Conservation (phyloP, 2,329 filamentous ascomycete genomes). For the Ascochyta clinopodiicola region DNA sequence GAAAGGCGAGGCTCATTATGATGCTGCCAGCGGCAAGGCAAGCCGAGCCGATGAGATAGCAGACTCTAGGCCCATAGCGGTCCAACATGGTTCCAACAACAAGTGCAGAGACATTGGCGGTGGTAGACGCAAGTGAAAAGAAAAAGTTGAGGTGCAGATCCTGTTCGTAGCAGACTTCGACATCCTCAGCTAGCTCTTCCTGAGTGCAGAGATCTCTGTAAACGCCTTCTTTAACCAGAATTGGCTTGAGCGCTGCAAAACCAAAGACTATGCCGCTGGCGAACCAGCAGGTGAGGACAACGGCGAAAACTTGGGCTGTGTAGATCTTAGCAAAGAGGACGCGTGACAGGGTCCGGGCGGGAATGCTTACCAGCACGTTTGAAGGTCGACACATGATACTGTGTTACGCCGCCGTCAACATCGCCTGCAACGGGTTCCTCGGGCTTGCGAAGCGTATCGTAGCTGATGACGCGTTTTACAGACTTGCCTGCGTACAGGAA, state of each 20-base stretch:
- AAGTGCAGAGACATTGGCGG: conserved; percentile 48
- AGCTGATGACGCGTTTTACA: conserved; percentile 53
- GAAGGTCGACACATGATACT: conserved; percentile 56
- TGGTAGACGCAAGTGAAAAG: conserved; percentile 48
- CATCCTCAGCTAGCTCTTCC: conserved; percentile 41
- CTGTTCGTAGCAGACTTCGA: conserved; percentile 49
- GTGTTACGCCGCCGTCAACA: conserved; percentile 53
- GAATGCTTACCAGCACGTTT: conserved; percentile 41
- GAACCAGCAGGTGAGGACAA: conserved; percentile 48
- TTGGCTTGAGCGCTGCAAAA: conserved; percentile 50
- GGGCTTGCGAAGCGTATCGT: conserved; percentile 56
- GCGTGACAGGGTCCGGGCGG: conserved; percentile 1
- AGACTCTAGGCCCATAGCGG: conserved; percentile 45
- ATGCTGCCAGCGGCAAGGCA: conserved; percentile 44
- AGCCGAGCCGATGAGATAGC: conserved; percentile 40
- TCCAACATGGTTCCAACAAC: conserved; percentile 47
- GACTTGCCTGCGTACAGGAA: conserved; percentile 36
- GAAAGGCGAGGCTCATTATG: conserved; percentile 48
- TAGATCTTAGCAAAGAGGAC: conserved; percentile 14
- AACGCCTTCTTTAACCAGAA: conserved; percentile 48
- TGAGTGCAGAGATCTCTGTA: conserved; percentile 46
- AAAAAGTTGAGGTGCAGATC: conserved; percentile 49
- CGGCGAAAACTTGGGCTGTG: conserved; percentile 44
- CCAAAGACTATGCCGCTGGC: conserved; percentile 52
- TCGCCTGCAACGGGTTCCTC: conserved; percentile 44